Base-by-base conservation (phyloP, 2,329 filamentous ascomycete genomes). In the Escovopsis sp. region DNA sequence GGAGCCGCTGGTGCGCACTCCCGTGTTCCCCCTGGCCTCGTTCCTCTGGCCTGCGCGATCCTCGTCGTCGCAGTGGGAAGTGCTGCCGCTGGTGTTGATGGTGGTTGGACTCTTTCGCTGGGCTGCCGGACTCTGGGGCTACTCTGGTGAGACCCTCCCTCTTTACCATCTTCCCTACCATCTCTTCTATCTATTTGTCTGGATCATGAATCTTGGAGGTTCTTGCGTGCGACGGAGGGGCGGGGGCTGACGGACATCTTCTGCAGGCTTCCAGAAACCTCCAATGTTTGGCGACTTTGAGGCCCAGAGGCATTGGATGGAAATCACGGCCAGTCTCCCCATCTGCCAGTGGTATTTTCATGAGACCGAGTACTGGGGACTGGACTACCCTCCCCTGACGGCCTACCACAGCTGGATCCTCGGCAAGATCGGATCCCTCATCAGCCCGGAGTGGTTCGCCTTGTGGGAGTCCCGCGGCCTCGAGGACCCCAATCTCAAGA, bases 261-360 rank as follows among this genome's bases (percentile, higher is more conserved):
- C 38, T 38, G 28, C 28, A 87, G 84, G 89, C 43, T 84, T 81
- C 55, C 69, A 81, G 45, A 77, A 75, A 46, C 88, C 88, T 33
- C 91, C 91, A 6, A 87, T 95, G 78, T 84, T 88, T 57, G 91
- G 91, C 50, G 91, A 98, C 62, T 98, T 94, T 64, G 91, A 98
- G 67, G 91, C 93, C 4, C 91, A 98, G 61, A 71, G 91, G 53
- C 91, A 98, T 62, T 98, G 91, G 91, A 94, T 98, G 88, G 91
- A 98, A 58, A 70, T 98, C 50, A 95, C 91, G 2, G 84, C 77
- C 8, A 77, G 94, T 46, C 69, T 98, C 2, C 91, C 91, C 12
- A 72, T 93, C 33, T 91, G 86, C 10, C 83, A 91, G 60, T 98
- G 93, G 91, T 98, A 98, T 62, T 94, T 94, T 57, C 86, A 98